Conservation (phyloP, 2,329 filamentous ascomycete species). For the Epichloe uncinata region DNA sequence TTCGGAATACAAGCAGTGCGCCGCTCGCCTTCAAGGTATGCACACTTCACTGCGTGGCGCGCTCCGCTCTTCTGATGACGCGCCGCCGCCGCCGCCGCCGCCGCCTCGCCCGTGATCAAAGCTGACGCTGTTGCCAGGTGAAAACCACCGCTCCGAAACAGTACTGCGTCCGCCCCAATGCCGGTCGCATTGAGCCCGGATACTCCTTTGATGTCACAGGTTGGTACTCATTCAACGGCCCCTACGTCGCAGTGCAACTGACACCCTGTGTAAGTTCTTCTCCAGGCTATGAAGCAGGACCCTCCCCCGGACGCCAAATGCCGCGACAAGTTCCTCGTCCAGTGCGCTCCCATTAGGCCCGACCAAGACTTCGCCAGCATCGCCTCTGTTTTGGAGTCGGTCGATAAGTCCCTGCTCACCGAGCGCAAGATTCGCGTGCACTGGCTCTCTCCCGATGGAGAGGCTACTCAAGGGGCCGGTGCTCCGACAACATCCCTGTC, state of each 20-base stretch:
- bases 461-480: conserved; percentile 12
- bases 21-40: conserved; percentile 59
- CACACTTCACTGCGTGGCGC: conserved; percentile 7
- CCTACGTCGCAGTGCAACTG: conserved; percentile 5
- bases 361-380: conserved; percentile 78
- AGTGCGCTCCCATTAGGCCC: conserved; percentile 71
- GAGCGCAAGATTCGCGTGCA: conserved; percentile 93
- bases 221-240: conserved; percentile 20
- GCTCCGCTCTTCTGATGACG: background rate
- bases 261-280: conserved; percentile 49
- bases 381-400: conserved; percentile 69
- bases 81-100: background rate
- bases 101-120: background rate
- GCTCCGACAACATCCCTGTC: conserved; percentile 10
- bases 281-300: conserved; percentile 97
- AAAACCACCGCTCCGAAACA: conserved; percentile 99
- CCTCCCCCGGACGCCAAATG: conserved; percentile 83
- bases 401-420: conserved; percentile 62
- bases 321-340: conserved; percentile 94
- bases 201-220: conserved; percentile 86
- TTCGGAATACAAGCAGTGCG: conserved; percentile 48
- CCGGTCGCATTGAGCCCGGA: conserved; percentile 84
- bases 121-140: conserved; percentile 43
- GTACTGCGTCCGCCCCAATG: conserved; percentile 98
- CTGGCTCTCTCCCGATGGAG: conserved; percentile 57